Conservation (phyloP, 352 stramenopile species). For the Blastocystis sp. region DNA sequence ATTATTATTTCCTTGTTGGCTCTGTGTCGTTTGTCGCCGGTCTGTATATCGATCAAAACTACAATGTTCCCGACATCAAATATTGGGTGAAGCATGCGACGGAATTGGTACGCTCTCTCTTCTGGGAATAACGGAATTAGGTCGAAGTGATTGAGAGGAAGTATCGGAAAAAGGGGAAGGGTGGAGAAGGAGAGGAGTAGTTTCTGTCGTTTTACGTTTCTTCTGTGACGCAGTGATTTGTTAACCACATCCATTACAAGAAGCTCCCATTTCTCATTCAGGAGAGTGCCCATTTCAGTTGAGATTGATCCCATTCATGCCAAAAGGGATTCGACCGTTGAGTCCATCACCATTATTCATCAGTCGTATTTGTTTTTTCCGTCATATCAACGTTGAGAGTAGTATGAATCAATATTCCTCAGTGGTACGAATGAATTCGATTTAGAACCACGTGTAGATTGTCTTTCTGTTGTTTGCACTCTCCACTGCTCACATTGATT, state of each 20-base stretch:
- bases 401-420: neutral
- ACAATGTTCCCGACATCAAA: conserved; percentile 49
- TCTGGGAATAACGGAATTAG: neutral
- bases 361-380: neutral
- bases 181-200: neutral
- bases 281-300: too few species aligned
- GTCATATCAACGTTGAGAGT: neutral
- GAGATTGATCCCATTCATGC: too few species aligned
- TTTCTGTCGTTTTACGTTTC: neutral
- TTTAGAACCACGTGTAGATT: neutral
- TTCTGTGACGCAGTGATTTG: neutral
- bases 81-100: conserved; percentile 10
- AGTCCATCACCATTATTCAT: too few species aligned
- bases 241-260: neutral
- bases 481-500: neutral
- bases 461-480: neutral
- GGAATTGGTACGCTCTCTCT: neutral
- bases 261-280: too few species aligned
- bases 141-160: conserved; percentile 26
- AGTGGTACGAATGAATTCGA: neutral
- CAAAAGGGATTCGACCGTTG: too few species aligned
- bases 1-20: conserved; percentile 41
- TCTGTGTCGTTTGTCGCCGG: conserved; percentile 4
- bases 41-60: conserved; percentile 52
- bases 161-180: conserved; percentile 13